Evolutionary conservation across 495 filamentous ascomycete genomes (phyloP).

Genomic region (Podospora pseudopauciseta): DNA sequence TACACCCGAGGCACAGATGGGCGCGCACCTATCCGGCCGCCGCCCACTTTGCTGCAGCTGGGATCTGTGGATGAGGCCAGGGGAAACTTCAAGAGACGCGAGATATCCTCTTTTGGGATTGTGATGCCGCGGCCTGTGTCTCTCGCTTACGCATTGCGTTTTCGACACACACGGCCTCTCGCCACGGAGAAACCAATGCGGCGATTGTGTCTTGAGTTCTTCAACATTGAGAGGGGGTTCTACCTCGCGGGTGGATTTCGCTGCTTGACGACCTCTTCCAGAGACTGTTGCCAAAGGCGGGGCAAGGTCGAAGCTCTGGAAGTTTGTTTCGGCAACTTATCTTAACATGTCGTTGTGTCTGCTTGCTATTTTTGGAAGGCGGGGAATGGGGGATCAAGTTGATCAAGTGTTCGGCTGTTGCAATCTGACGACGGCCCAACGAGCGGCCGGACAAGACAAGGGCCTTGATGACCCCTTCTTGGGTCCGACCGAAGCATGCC

Average conservation of each 20-base stretch:
- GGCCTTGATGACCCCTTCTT: not conserved
- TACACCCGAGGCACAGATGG: slow-evolving; percentile 1
- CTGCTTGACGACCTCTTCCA: not conserved
- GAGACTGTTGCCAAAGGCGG: not conserved
- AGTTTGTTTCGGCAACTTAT: slow-evolving; percentile 25
- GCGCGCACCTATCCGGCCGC: not conserved
- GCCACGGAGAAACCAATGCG: not conserved
- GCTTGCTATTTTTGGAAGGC: slow-evolving; percentile 20
- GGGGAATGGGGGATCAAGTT: not conserved
- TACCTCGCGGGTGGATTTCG: not conserved
- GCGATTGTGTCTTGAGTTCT: not conserved
- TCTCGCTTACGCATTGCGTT: not conserved
- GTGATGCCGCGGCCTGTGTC: not conserved
- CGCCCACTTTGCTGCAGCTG: not conserved
- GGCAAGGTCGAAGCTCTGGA: not conserved
- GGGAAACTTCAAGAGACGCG: not conserved
- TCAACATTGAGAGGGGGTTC: not conserved
- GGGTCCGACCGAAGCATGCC: not conserved
- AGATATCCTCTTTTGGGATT: not conserved
- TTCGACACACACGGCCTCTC: not conserved
- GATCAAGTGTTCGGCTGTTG: slow-evolving; percentile 6
- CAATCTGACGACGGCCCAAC: slow-evolving; percentile 12
- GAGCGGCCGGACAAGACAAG: slow-evolving; percentile 13
- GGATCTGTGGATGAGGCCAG: not conserved
- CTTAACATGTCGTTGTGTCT: slow-evolving; percentile 21